Conservation (phyloP, 257 asterid species). For the Phtheirospermum japonicum region DNA sequence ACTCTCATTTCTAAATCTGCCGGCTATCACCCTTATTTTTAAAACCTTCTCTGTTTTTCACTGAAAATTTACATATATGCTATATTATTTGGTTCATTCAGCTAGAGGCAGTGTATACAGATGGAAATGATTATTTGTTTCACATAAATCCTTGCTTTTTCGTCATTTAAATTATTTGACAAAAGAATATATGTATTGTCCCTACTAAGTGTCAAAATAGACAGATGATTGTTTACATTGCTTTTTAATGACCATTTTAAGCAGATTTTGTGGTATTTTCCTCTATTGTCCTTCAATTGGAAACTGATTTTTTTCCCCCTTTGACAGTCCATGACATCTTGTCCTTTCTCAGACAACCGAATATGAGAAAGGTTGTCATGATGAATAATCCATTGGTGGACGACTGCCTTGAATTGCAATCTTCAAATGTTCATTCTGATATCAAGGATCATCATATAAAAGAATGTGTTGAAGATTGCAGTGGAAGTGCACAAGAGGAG, state of each 20-base stretch:
- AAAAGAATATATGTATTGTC: background rate
- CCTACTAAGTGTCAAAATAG: background rate
- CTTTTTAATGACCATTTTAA: background rate
- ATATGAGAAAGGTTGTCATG: conserved; percentile 31
- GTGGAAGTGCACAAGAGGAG: conserved; percentile 29
- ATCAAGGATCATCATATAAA: conserved; percentile 30
- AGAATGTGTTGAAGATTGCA: conserved; percentile 33
- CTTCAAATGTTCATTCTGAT: conserved; percentile 42
- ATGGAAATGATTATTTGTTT: background rate
- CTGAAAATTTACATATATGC: conserved; percentile 10
- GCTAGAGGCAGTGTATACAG: background rate
- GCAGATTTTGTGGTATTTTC: background rate
- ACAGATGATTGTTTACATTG: background rate
- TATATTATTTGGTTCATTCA: background rate
- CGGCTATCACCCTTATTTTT: background rate
- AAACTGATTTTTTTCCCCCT: conserved; percentile 20
- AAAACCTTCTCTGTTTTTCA: conserved; percentile 1
- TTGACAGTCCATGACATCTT: conserved; percentile 72
- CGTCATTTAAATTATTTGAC: conserved; percentile 6
- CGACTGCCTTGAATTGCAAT: conserved; percentile 30
- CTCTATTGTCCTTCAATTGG: background rate
- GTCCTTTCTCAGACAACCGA: conserved; percentile 63
- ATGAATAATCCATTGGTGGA: conserved; percentile 32
- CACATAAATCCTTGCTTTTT: conserved; percentile 3
- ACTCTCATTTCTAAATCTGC: background rate